phyloP scores from a whole-genome alignment of 768 basidiomycete species.

The Clitopilus passeckerianus region DNA sequence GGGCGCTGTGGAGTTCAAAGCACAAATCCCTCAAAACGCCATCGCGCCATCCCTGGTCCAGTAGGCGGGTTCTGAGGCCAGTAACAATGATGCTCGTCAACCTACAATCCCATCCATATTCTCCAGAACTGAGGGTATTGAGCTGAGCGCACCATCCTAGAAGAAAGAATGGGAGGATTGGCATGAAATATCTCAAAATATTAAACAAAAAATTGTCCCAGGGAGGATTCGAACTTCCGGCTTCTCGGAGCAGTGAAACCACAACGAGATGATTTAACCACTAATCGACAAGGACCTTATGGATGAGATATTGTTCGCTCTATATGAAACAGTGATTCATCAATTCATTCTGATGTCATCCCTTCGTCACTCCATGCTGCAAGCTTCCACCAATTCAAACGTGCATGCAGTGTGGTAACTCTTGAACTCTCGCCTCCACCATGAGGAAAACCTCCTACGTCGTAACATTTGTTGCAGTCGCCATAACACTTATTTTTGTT shows the following conservation, averaged over 20 bases:
- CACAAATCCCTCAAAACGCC: too few species aligned
- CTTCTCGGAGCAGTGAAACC: constrained; percentile 14
- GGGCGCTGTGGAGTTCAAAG: too few species aligned
- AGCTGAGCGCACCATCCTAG: too few species aligned
- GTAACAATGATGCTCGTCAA: too few species aligned
- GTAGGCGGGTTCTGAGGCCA: too few species aligned
- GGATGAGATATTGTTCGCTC: neutral
- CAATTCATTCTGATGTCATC: neutral
- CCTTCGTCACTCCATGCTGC: neutral
- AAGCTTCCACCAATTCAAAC: neutral
- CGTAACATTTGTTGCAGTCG: constrained; percentile 54
- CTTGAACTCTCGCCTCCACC: constrained; percentile 2
- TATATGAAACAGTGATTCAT: neutral
- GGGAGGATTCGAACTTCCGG: constrained; percentile 23
- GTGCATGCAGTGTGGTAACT: neutral
- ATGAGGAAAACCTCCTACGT: constrained; percentile 74
- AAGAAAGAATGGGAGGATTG: too few species aligned
- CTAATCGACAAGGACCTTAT: constrained; percentile 13
- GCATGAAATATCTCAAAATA: too few species aligned
- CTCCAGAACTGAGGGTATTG: too few species aligned
- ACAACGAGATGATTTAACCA: constrained; percentile 17
- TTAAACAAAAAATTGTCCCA: constrained; percentile 17
- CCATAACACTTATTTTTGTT: constrained; percentile 47
- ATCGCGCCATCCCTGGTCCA: too few species aligned
- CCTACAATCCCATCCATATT: too few species aligned